Evolutionary conservation across 139 green algal genomes (phyloP), one percentile per base, ranked within the genome.

Genomic region (Closterium sp.): DNA sequence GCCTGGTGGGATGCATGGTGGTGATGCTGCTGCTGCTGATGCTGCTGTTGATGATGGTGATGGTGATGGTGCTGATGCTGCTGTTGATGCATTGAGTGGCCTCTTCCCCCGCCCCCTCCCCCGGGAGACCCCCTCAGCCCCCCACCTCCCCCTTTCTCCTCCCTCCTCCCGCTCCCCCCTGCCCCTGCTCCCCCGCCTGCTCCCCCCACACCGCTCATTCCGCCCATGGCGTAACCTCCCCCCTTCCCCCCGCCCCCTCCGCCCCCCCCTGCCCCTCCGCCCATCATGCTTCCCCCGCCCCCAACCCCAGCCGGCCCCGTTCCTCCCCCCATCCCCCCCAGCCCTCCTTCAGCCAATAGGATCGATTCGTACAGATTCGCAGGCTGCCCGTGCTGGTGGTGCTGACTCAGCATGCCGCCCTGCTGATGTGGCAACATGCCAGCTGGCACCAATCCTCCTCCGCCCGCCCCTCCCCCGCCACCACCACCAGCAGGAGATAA

Each of bases 1-100:
- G 17, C 17, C 62, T 19, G 62, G 62, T 79, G 62, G 5, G 62
- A 79, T 27, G 62, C 13, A 13, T 94, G 91, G n/a, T 94, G 91
- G 24, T 94, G 91, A 29, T 94, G 91, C 13, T 94, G 88, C 22
- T 94, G 91, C 10, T 93, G 91, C 4, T 94, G 91, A 1, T 94
- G 88, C 19, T 94, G 91, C 21, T 94, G 89, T 5, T 91, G 89
- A 27, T n/a, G n/a, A n/a, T n/a, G n/a, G n/a, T n/a, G n/a, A n/a
- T n/a, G n/a, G n/a, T 91, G 89, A 5, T 85, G 89, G 13, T 91
- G 89, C 1, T 84, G 89, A 9, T 91, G 89, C 89, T 91, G 89
- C 24, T 91, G 89, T n/a, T 84, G 32, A 38, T 91, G 89, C 62
- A 79, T 79, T 4, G 17, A 27, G 62, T 79, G 62, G 1, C 62